phyloP scores from a whole-genome alignment of 2,329 filamentous ascomycete genomes.

The Pseudogymnoascus sp. region DNA sequence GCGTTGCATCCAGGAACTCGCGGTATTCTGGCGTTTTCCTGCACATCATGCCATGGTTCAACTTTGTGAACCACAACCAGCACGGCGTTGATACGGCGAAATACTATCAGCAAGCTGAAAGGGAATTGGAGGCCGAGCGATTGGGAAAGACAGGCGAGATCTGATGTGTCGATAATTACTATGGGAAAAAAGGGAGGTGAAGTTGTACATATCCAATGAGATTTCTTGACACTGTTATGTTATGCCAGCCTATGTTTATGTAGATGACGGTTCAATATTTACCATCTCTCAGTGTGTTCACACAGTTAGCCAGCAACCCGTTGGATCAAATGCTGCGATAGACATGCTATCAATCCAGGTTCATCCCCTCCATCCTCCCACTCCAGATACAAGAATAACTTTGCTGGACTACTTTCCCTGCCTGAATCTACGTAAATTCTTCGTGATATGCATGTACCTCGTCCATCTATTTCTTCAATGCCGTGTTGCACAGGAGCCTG shows the following conservation, averaged over 20 bases:
- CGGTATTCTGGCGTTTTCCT: slow-evolving; percentile 80
- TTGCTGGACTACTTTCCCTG: neutral
- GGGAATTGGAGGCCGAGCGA: slow-evolving; percentile 75
- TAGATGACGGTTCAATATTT: neutral
- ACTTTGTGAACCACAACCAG: slow-evolving; percentile 93
- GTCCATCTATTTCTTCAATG: neutral
- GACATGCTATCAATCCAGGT: neutral
- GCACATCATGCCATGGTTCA: slow-evolving; percentile 89
- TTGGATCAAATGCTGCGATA: neutral
- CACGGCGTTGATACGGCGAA: slow-evolving; percentile 98
- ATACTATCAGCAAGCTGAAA: slow-evolving; percentile 93
- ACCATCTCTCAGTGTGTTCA: neutral
- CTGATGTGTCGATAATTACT: slow-evolving; percentile 8
- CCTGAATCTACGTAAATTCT: neutral
- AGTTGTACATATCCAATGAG: slow-evolving; percentile 8
- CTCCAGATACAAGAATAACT: neutral
- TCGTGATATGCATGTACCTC: neutral
- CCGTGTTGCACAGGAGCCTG: neutral
- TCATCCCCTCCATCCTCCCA: too few species aligned
- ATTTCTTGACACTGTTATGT: neutral
- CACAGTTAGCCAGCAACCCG: neutral
- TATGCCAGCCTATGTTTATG: neutral
- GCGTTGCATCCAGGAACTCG: slow-evolving; percentile 84
- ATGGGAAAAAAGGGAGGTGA: slow-evolving; percentile 1
- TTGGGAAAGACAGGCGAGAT: neutral